Base-by-base conservation (phyloP, 2,329 filamentous ascomycete genomes). In the Paecilomyces dactylethromorphus region DNA sequence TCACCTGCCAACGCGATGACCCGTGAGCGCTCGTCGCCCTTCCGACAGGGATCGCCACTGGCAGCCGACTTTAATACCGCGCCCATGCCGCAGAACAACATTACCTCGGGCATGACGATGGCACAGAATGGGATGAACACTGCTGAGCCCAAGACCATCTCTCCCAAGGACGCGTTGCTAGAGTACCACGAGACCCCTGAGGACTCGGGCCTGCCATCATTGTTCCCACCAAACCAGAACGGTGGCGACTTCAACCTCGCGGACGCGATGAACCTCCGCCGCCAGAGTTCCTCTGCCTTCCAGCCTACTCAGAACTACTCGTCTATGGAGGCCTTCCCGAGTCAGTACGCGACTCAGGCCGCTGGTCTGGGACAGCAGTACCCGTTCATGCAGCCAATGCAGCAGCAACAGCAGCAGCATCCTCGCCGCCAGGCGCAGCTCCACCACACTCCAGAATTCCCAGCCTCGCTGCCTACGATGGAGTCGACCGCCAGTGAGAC, bases 141-240 rank as follows among this genome's bases (percentile, higher is more conserved):
- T 61, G 65, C 71, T 39, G 70, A 88, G n/a, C 82, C 85, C 1
- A 90, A 91, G 74, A 96, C 93, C 0, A 96, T 99, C 53, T 97
- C 93, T 1, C 94, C 93, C 24, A 95, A 96, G 76, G 93, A 97
- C 68, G 90, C 92, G 1, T 77, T 96, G 60, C 77, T 97, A 55
- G 92, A 97, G 60, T 96, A 92, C 70, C 84, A 88, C 61, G 91
- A 94, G 45, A 75, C 80, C 0, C 89, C 92, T 2, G 86, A 88
- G 18, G 87, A 88, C 54, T 77, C 83, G 3, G 85, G 85, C 60
- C 85, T 89, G 66, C 86, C 74, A 13, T 57, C 90, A 12, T 77
- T 96, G 21, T 96, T 96, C 69, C 84, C 89, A 3, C 80, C 84
- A 1, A 79, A 83, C 57, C 79, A 84, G 50, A 71, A 79, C 53